phyloP scores from a whole-genome alignment of 73 alveolate genomes.

The Durusdinium trenchii region DNA sequence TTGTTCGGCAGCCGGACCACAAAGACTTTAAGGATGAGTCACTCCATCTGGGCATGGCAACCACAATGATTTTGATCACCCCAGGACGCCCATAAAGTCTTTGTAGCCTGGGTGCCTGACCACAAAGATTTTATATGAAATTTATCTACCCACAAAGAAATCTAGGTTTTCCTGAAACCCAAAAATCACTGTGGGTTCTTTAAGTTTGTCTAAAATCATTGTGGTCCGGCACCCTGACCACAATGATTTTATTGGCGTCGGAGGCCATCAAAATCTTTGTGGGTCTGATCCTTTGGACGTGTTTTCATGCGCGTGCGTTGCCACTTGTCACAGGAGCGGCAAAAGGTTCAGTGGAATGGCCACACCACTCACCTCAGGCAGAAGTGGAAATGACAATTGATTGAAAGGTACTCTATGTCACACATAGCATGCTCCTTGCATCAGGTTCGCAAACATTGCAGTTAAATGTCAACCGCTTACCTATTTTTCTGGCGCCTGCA shows the following conservation, averaged over 20 bases:
- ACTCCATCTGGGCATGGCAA: neutral
- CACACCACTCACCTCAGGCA: too few species aligned
- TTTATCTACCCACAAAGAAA: neutral
- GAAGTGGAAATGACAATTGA: too few species aligned
- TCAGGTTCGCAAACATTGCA: too few species aligned
- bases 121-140: neutral
- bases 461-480: too few species aligned
- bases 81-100: neutral
- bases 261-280: neutral
- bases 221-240: constrained; percentile 2
- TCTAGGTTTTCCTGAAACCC: neutral
- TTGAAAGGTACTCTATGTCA: too few species aligned
- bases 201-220: neutral
- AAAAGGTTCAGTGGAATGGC: too few species aligned
- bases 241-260: neutral
- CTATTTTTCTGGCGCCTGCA: too few species aligned
- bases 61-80: neutral
- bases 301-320: too few species aligned
- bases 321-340: too few species aligned
- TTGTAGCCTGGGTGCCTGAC: neutral
- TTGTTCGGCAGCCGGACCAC: neutral
- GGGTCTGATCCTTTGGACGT: neutral
- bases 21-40: neutral
- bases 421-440: too few species aligned
- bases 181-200: neutral